Percentiles rank a stretch among this genome's conserved stretches.
These are phyloP conservation scores for Triticum turgidum DNA, from an alignment of 176 grass and related monocot species.

Conservation along the genomic window DNA sequence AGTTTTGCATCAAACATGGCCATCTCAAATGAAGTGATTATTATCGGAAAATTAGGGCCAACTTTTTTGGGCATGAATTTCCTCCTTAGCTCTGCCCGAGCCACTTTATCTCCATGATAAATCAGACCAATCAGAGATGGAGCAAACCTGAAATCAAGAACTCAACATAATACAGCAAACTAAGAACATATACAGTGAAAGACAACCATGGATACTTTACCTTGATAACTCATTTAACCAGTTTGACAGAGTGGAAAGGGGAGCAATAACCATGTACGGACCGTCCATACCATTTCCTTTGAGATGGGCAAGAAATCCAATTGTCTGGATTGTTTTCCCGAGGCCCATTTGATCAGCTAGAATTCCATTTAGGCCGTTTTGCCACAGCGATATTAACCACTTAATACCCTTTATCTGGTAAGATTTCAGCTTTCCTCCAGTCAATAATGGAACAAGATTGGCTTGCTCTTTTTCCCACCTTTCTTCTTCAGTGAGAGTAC, in stretches of 20 bases:
- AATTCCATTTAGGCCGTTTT: slow-evolving; percentile 94
- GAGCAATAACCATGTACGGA: slow-evolving; percentile 91
- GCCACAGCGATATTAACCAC: slow-evolving; percentile 96
- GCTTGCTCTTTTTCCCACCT: slow-evolving; percentile 72
- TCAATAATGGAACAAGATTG: slow-evolving; percentile 84
- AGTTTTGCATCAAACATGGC: slow-evolving; percentile 73
- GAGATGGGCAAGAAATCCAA: slow-evolving; percentile 95
- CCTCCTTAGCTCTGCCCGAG: slow-evolving; percentile 72
- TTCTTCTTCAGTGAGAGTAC: slow-evolving; percentile 68
- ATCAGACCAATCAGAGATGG: slow-evolving; percentile 74
- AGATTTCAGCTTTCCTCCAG: slow-evolving; percentile 81
- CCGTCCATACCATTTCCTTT: slow-evolving; percentile 84
- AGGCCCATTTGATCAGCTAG: slow-evolving; percentile 99
- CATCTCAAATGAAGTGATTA: slow-evolving; percentile 91
- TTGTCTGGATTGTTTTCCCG: slow-evolving; percentile 97
- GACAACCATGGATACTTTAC: slow-evolving; percentile 34
- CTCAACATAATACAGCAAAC: slow-evolving; percentile 14
- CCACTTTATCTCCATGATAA: slow-evolving; percentile 80
- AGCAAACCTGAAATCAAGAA: slow-evolving; percentile 64
- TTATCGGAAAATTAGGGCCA: slow-evolving; percentile 66
- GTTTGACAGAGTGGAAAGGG: slow-evolving; percentile 97
- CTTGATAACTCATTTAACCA: slow-evolving; percentile 91
- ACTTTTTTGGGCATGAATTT: slow-evolving; percentile 73
- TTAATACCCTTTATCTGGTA: slow-evolving; percentile 99
- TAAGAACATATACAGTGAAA: background rate